Base-by-base conservation (phyloP, 1,284 basidiomycete genomes). In the Cryptococcus hybrid region DNA sequence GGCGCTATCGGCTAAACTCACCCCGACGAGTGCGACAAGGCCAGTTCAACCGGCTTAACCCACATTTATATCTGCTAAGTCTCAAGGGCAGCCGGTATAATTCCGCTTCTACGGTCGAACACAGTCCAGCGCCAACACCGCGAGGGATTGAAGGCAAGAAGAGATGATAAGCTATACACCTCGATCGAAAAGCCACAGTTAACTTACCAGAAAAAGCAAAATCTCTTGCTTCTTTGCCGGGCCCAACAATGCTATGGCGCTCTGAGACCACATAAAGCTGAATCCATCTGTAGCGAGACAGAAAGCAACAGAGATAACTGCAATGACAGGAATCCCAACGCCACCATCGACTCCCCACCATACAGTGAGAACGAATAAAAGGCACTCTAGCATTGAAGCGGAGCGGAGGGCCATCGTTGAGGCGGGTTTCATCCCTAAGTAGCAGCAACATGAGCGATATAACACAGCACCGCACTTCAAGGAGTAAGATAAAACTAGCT, bases 241-340 rank as follows among this genome's bases (percentile, higher is more conserved):
- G 52, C 12, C 65, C 65, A 38, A 56, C 65, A 13, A 67, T 56
- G n/a, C 30, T 47, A 42, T 58, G 50, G 65, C 61, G 37, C 61
- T 55, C 45, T 67, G 63, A 4, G 57, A 61, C 63, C 63, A 65
- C 65, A 67, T 67, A 5, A 59, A 61, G 1, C 63, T 56, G 49
- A 65, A 65, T 11, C 65, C 65, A 35, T 63, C 65, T 1, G 60
- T 60, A 1, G 51, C 55, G 9, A 65, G 42, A 11, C 63, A 63
- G 37, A 67, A 67, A 1, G 42, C 13, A 13, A 65, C 51, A 38
- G 65, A 61, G 43, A 67, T 65, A 0, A 61, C 63, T 2, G 59
- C 58, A 9, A 67, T 48, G 8, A 67, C 45, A 8, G 61, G 38
- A 7, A 67, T 40, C 12, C 63, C 65, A 3, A 51, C 47, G 15